Conservation (phyloP, 805 yeast genomes). For the Dipodascopsis uninucleata region DNA sequence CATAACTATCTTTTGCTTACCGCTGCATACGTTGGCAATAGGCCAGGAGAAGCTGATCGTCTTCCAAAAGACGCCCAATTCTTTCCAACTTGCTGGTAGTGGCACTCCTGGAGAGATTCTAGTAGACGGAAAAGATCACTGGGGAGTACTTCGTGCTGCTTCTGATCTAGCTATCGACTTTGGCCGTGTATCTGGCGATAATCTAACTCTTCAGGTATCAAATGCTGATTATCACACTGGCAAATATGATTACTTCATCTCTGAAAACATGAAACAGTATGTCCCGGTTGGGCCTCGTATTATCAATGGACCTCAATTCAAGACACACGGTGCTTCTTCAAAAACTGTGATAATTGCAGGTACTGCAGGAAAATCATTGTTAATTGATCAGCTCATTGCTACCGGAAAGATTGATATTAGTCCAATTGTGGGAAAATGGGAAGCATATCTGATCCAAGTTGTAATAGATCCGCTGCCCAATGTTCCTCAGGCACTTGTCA, state of each 20-base stretch:
- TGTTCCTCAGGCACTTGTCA: constrained; percentile 16
- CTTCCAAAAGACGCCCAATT: no score
- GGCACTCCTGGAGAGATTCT: constrained; percentile 9
- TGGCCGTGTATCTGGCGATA: constrained; percentile 12
- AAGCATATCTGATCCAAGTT: constrained; percentile 8
- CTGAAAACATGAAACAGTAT: constrained; percentile 6
- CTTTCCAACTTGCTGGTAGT: not conserved
- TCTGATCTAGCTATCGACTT: constrained; percentile 20
- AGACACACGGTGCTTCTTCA: constrained; percentile 1
- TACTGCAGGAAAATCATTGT: constrained; percentile 16
- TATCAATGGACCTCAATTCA: constrained; percentile 5
- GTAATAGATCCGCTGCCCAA: constrained; percentile 8
- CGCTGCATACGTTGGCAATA: no score
- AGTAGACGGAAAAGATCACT: constrained; percentile 19
- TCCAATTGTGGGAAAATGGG: constrained; percentile 20
- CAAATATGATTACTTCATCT: constrained; percentile 16
- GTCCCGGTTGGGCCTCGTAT: constrained; percentile 9
- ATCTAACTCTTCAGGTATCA: constrained; percentile 3
- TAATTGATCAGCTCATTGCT: constrained; percentile 12
- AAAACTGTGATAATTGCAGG: constrained; percentile 19
- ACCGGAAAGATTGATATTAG: constrained; percentile 17
- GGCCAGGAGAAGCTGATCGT: no score
- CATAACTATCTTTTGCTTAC: no score
- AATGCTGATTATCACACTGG: constrained; percentile 13
- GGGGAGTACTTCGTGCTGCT: constrained; percentile 26